Percentiles rank a stretch among this genome's conserved stretches.
Evolutionary conservation across 2,329 filamentous ascomycete genomes (phyloP).

Genomic region (Magnaporthiopsis poae): DNA sequence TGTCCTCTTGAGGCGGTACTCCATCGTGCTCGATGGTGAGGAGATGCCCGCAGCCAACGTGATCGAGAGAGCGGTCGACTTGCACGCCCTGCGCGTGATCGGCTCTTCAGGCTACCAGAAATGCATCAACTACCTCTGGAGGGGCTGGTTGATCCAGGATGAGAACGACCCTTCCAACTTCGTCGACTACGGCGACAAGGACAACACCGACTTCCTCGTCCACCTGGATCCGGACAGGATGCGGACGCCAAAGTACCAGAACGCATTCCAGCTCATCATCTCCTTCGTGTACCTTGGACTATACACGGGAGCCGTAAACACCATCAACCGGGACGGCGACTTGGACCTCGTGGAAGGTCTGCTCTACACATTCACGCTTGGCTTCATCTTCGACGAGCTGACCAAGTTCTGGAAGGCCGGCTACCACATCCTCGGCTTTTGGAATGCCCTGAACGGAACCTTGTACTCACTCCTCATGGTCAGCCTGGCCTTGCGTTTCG

Average conservation of each 20-base stretch:
- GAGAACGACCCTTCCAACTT: conserved; percentile 85
- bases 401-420: conserved; percentile 92
- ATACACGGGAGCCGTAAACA: conserved; percentile 88
- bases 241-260: conserved; percentile 86
- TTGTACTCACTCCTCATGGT: conserved; percentile 71
- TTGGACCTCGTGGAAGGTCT: conserved; percentile 74
- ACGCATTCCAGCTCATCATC: conserved; percentile 74
- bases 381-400: conserved; percentile 79
- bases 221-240: conserved; percentile 93
- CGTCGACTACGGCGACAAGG: conserved; percentile 74
- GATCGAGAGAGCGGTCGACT: conserved; percentile 83
- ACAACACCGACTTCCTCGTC: conserved; percentile 63
- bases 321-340: conserved; percentile 75
- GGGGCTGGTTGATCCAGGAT: conserved; percentile 92
- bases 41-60: conserved; percentile 72
- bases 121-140: conserved; percentile 86
- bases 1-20: conserved; percentile 79
- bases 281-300: conserved; percentile 74
- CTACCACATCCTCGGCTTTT: conserved; percentile 82
- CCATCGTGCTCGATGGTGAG: conserved; percentile 62
- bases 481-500: conserved; percentile 68
- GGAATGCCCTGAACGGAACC: conserved; percentile 86
- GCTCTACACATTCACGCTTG: conserved; percentile 82
- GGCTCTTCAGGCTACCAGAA: conserved; percentile 91
- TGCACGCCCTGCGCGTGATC: conserved; percentile 82